Base-by-base conservation (phyloP, 2,329 filamentous ascomycete genomes). In the Clarireedia sp. region DNA sequence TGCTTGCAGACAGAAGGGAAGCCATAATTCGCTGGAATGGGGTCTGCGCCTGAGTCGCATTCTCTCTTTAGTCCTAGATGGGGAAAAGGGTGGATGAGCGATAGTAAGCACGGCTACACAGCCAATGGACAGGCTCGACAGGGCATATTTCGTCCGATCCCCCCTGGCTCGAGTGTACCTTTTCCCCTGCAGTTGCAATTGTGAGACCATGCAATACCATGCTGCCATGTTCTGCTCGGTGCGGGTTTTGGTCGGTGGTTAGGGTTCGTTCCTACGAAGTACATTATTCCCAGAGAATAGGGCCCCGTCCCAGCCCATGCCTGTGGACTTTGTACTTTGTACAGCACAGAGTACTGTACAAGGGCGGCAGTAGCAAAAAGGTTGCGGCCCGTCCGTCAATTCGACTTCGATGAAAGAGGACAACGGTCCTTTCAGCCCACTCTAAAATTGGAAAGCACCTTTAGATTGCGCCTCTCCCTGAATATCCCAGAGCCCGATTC, bases 361-460 rank as follows among this genome's bases (percentile, higher is more conserved):
- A 26, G 24, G 5, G 29, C 29, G 29, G 29, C 4, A 41, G 19
- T 17, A 41, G 38, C 5, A 16, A 17, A 17, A n/a, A 41, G 7
- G 5, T 19, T 54, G 52, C 45, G 45, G 45, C 24, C 52, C 23
- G 37, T 49, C 45, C 21, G 48, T 54, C 40, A 49, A 49, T 21
- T 49, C 9, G 44, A 43, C 23, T 43, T 45, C 24, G 47, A 51
- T 55, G 53, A 40, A 26, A 51, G 37, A 44, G 53, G 53, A 38
- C 24, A 55, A 55, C 40, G 53, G 40, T 51, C 12, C 41, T 55
- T 55, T 52, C 51, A 57, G 53, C 46, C 52, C 57, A 54, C 41
- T 59, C 58, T 59, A 59, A 58, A 55, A 55, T 58, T 59, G 56
- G 58, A 51, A 51, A 51, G 48, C 48, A 59, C 21, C 38, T 23